A percentile compares a stretch with the other conserved stretches of the same genome.
phyloP scores from a whole-genome alignment of 179 eudicot species.

The Pouteria campechiana region DNA sequence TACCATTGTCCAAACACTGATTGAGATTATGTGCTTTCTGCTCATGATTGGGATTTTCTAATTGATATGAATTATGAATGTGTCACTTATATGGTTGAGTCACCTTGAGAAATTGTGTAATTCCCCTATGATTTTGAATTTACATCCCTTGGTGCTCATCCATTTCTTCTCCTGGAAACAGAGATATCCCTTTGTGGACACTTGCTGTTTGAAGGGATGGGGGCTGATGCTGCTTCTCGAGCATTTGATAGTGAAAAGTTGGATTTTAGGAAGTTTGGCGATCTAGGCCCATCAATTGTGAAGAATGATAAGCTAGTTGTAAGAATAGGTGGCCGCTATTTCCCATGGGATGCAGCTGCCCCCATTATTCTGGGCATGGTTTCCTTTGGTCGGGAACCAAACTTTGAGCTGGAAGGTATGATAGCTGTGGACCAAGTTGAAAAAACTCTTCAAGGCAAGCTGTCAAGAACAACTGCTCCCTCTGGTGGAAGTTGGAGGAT shows the following conservation, averaged over 20 bases:
- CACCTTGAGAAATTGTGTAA: too few species aligned
- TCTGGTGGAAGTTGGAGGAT: conserved; percentile 41
- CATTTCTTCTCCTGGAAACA: conserved; percentile 13
- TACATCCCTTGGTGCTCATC: too few species aligned
- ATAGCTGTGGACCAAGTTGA: conserved; percentile 25
- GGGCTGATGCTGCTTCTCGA: conserved; percentile 39
- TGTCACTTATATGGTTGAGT: too few species aligned
- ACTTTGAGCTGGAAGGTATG: conserved; percentile 30
- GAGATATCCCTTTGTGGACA: conserved; percentile 44
- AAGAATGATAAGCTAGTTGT: conserved; percentile 33
- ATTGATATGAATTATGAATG: too few species aligned
- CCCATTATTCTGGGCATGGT: conserved; percentile 31
- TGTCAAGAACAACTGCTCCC: conserved; percentile 23
- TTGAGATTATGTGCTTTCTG: too few species aligned
- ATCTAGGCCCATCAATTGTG: conserved; percentile 16
- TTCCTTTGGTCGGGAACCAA: conserved; percentile 14
- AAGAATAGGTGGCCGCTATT: conserved; percentile 36
- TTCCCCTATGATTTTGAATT: too few species aligned
- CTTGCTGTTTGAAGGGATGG: conserved; percentile 38
- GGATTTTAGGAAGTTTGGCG: conserved; percentile 17
- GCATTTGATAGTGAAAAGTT: conserved; percentile 32
- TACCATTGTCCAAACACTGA: background rate
- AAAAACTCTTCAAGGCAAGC: conserved; percentile 18
- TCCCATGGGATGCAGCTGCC: conserved; percentile 39
- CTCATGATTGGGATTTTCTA: too few species aligned